Conservation (phyloP, 2,329 filamentous ascomycete genomes). For the Fusarium armeniacum region DNA sequence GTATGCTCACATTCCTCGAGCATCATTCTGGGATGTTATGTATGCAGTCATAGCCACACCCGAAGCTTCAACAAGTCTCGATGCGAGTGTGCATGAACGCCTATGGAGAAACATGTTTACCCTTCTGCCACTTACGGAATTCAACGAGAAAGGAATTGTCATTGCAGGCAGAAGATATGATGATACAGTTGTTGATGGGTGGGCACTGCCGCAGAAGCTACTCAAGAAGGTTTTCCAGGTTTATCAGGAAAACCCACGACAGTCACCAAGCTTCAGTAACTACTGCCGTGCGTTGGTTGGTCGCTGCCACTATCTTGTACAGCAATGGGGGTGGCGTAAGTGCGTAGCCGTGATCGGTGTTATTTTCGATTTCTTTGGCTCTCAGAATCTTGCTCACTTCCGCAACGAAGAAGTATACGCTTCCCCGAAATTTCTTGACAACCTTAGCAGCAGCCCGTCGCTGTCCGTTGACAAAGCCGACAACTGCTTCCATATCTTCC, state of each 20-base stretch:
- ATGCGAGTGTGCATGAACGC: conserved; percentile 66
- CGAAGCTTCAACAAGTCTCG: conserved; percentile 53
- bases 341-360: conserved; percentile 70
- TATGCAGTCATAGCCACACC: conserved; percentile 60
- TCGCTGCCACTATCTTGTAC: conserved; percentile 73
- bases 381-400: conserved; percentile 71
- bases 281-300: conserved; percentile 72
- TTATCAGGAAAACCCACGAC: conserved; percentile 68
- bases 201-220: conserved; percentile 70
- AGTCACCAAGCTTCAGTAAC: conserved; percentile 73
- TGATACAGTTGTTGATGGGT: conserved; percentile 64
- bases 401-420: conserved; percentile 74
- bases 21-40: conserved; percentile 72
- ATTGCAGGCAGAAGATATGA: conserved; percentile 53
- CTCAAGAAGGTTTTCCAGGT: conserved; percentile 70
- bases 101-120: conserved; percentile 72
- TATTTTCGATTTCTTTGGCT: conserved; percentile 78
- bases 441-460: conserved; percentile 62
- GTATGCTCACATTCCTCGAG: conserved; percentile 63
- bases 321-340: conserved; percentile 75
- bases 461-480: conserved; percentile 68
- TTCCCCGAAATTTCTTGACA: conserved; percentile 73
- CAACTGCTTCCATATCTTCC: conserved; percentile 75
- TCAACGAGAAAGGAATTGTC: conserved; percentile 68
- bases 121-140: conserved; percentile 72